Evolutionary conservation across 345 rosid species (phyloP).

Genomic region (Linum tenue): DNA sequence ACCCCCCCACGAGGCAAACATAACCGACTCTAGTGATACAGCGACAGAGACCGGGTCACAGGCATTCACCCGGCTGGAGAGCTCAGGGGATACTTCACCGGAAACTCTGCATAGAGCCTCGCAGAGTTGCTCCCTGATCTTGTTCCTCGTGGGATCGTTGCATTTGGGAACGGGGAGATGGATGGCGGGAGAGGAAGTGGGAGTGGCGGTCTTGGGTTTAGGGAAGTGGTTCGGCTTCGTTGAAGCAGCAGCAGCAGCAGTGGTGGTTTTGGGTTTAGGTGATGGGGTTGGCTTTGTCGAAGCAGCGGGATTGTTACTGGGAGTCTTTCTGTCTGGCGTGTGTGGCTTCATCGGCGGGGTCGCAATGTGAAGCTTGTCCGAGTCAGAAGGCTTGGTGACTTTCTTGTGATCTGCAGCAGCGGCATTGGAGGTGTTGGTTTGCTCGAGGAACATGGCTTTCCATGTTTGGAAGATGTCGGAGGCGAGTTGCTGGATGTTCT

Average conservation of each 20-base stretch:
- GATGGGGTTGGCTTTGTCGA: not conserved
- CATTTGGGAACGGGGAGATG: not conserved
- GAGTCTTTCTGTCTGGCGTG: not conserved
- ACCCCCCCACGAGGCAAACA: not conserved
- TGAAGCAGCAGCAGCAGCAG: not conserved
- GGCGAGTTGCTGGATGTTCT: constrained; percentile 11
- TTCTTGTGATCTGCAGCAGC: not conserved
- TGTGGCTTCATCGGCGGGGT: not conserved
- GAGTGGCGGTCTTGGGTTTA: not conserved
- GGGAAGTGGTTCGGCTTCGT: not conserved
- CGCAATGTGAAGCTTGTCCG: not conserved
- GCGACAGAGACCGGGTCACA: not conserved
- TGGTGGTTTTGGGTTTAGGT: not conserved
- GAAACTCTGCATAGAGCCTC: not conserved
- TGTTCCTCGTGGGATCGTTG: not conserved
- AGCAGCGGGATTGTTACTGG: not conserved
- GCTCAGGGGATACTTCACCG: not conserved
- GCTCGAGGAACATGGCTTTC: not conserved
- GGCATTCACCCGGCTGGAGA: not conserved
- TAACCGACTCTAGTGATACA: not conserved
- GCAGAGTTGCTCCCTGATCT: constrained; percentile 1
- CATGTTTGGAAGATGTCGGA: constrained; percentile 7
- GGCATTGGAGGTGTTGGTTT: not conserved
- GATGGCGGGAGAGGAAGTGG: not conserved
- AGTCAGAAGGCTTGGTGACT: not conserved